Conservation (phyloP, 352 stramenopile species). For the Pythium rishiriense region DNA sequence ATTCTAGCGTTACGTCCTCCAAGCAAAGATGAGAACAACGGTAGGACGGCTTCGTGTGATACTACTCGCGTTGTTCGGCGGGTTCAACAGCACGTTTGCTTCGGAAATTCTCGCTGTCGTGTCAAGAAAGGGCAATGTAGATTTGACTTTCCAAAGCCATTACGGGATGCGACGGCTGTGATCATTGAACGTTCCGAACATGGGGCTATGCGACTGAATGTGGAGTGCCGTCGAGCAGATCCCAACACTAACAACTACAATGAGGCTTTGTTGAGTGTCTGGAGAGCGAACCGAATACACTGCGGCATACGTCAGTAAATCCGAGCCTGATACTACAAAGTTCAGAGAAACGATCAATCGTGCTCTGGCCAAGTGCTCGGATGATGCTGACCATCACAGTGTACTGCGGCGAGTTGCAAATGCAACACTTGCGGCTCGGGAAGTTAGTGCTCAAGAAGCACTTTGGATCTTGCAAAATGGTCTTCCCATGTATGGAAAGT, state of each 20-base stretch:
- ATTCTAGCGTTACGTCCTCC: background rate
- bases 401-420: no score
- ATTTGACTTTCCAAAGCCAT: conserved; percentile 2
- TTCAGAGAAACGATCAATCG: no score
- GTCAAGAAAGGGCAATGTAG: conserved; percentile 7
- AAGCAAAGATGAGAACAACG: background rate
- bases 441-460: background rate
- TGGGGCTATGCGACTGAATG: background rate
- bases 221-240: conserved; percentile 4
- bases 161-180: background rate
- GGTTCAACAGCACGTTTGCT: conserved; percentile 14
- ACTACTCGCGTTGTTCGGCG: background rate
- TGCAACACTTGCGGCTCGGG: background rate
- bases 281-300: conserved; percentile 34
- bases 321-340: conserved; percentile 16
- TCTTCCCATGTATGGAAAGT: background rate
- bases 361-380: no score
- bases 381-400: no score
- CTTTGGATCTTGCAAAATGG: background rate
- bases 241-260: conserved; percentile 9
- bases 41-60: background rate
- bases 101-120: background rate
- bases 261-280: conserved; percentile 3
- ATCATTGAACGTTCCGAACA: background rate
- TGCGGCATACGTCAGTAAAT: conserved; percentile 31